These are phyloP conservation scores for Nepenthes gracilis DNA, from an alignment of 148 eudicot genomes.

Conservation along the genomic window DNA sequence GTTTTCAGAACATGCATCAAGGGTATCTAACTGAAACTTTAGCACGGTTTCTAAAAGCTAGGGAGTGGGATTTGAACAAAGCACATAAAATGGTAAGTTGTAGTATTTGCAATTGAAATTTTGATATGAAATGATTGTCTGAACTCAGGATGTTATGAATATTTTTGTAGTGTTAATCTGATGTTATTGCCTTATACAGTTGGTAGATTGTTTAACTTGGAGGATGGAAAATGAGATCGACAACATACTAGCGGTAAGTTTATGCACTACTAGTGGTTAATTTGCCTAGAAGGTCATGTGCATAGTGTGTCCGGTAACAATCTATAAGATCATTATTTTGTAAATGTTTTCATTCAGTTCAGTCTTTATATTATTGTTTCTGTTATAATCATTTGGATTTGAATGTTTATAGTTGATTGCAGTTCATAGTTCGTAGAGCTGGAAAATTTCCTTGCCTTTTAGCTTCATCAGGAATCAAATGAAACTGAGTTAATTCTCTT, in stretches of 20 bases:
- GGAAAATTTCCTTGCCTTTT: too few species aligned
- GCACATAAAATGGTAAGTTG: constrained; percentile 67
- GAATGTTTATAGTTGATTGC: too few species aligned
- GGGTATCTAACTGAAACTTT: constrained; percentile 49
- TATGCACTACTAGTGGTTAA: not conserved
- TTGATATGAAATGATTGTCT: not conserved
- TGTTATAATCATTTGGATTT: too few species aligned
- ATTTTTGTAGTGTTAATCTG: not conserved
- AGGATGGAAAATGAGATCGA: constrained; percentile 93
- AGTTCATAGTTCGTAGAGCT: too few species aligned
- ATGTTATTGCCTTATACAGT: constrained; percentile 30
- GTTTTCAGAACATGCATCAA: constrained; percentile 66
- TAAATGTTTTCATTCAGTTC: too few species aligned
- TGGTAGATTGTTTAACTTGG: constrained; percentile 77
- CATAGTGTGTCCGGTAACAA: not conserved
- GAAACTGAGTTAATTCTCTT: too few species aligned
- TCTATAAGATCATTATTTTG: too few species aligned
- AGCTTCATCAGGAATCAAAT: too few species aligned
- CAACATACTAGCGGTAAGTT: constrained; percentile 61
- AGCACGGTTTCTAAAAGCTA: constrained; percentile 69
- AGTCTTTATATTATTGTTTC: too few species aligned
- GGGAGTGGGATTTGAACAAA: constrained; percentile 75
- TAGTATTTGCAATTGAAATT: not conserved
- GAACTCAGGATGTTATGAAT: not conserved
- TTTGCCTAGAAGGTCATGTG: not conserved